Percentiles rank a stretch among this genome's conserved stretches.
phyloP scores from a whole-genome alignment of 495 filamentous ascomycete species.

The Bathelium albidoporum region DNA sequence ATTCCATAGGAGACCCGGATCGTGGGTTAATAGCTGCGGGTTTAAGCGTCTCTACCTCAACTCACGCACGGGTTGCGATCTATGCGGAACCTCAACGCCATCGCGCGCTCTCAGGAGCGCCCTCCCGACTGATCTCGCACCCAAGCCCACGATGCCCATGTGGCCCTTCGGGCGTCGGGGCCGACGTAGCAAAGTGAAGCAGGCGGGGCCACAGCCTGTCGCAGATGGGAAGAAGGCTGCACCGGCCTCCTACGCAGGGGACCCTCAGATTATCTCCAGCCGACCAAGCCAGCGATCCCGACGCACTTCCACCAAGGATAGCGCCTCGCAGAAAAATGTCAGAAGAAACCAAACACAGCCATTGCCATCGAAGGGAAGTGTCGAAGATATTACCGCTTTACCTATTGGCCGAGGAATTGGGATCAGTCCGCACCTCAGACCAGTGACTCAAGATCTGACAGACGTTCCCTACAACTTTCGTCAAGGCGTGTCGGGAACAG shows the following conservation, averaged over 20 bases:
- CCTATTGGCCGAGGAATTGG: constrained; percentile 21
- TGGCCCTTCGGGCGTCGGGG: constrained; percentile 23
- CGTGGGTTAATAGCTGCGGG: background rate
- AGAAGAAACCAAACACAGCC: background rate
- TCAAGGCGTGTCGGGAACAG: constrained; percentile 32
- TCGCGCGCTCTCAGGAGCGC: background rate
- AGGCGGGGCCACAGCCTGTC: constrained; percentile 13
- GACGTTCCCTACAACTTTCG: constrained; percentile 39
- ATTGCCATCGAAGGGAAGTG: constrained; percentile 14
- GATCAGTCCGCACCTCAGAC: constrained; percentile 31
- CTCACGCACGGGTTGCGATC: background rate
- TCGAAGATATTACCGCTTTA: constrained; percentile 34
- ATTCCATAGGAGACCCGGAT: background rate
- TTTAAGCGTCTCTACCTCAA: background rate
- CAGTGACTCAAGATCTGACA: constrained; percentile 30
- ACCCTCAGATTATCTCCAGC: background rate
- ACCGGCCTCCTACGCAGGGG: background rate
- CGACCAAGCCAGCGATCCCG: background rate
- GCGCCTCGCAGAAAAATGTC: background rate
- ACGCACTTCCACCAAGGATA: background rate
- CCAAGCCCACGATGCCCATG: constrained; percentile 18
- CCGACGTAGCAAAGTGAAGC: constrained; percentile 16
- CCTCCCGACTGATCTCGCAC: constrained; percentile 2
- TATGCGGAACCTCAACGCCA: background rate
- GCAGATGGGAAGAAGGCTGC: constrained; percentile 19